A percentile compares a stretch with the other conserved stretches of the same genome.
Evolutionary conservation across 768 basidiomycete species (phyloP).

Genomic region (Hericium alpestre): DNA sequence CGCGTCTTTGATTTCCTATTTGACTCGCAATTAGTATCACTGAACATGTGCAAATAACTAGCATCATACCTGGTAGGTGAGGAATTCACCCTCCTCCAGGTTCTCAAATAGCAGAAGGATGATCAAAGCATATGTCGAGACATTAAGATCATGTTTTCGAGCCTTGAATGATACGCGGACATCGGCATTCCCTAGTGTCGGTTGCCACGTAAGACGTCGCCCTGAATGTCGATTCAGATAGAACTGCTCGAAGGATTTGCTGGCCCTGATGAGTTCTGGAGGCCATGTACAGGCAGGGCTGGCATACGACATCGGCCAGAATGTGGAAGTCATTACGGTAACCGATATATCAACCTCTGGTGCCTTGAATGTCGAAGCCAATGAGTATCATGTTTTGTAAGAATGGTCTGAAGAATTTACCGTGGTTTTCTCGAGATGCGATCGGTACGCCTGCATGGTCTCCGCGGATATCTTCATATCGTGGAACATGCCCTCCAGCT

Average conservation of each 20-base stretch:
- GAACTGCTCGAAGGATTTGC: conserved; percentile 77
- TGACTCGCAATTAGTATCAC: not conserved
- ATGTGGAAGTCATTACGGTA: conserved; percentile 91
- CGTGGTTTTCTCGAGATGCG: conserved; percentile 42
- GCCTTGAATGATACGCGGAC: conserved; percentile 73
- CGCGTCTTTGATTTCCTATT: conserved; percentile 75
- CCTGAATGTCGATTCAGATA: conserved; percentile 87
- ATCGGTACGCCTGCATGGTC: conserved; percentile 64
- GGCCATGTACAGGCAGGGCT: conserved; percentile 61
- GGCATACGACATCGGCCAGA: conserved; percentile 81
- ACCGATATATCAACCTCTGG: conserved; percentile 76
- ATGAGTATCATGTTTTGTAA: not conserved
- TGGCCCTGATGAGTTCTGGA: conserved; percentile 46
- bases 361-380: conserved; percentile 31
- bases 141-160: conserved; percentile 79
- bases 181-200: conserved; percentile 83
- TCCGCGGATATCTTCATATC: conserved; percentile 89
- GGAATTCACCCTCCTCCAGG: conserved; percentile 49
- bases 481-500: conserved; percentile 97
- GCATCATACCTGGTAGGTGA: conserved; percentile 63
- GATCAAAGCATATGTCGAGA: conserved; percentile 81
- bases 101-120: conserved; percentile 84
- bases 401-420: conserved; percentile 33
- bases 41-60: not conserved
- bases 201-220: conserved; percentile 85